phyloP scores from a whole-genome alignment of 192 early-diverging fungal genomes.

The Oehlia diaphana region DNA sequence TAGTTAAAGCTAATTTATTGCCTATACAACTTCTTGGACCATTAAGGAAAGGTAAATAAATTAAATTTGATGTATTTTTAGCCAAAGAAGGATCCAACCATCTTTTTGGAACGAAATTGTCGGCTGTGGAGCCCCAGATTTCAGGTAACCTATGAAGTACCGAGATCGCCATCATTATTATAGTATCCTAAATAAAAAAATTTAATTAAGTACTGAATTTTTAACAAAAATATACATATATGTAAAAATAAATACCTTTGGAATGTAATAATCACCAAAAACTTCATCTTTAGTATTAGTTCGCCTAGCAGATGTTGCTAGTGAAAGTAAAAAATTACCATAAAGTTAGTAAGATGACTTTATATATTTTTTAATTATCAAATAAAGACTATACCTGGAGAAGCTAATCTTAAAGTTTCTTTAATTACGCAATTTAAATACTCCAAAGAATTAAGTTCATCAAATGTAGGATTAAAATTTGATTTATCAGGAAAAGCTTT shows the following conservation, averaged over 20 bases:
- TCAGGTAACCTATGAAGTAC: too few relatives aligned
- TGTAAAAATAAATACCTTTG: conserved; percentile 36
- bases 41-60: conserved; percentile 47
- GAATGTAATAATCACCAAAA: conserved; percentile 47
- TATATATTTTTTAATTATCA: too few relatives aligned
- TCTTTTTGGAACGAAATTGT: conserved; percentile 54
- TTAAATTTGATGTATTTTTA: conserved; percentile 32
- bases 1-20: conserved; percentile 54
- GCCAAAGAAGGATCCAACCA: conserved; percentile 46
- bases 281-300: conserved; percentile 36
- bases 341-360: too few relatives aligned
- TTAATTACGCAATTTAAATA: conserved; percentile 54
- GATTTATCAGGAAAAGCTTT: conserved; percentile 43
- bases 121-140: neutral
- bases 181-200: too few relatives aligned
- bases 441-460: conserved; percentile 47
- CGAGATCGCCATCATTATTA: too few relatives aligned
- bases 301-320: conserved; percentile 43
- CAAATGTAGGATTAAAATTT: conserved; percentile 40
- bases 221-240: neutral
- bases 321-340: neutral
- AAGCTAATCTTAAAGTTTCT: conserved; percentile 50
- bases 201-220: too few relatives aligned
- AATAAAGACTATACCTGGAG: conserved; percentile 28
- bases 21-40: conserved; percentile 61